Evolutionary conservation across 2,329 filamentous ascomycete genomes (phyloP).

Genomic region (Aureobasidium vineae): DNA sequence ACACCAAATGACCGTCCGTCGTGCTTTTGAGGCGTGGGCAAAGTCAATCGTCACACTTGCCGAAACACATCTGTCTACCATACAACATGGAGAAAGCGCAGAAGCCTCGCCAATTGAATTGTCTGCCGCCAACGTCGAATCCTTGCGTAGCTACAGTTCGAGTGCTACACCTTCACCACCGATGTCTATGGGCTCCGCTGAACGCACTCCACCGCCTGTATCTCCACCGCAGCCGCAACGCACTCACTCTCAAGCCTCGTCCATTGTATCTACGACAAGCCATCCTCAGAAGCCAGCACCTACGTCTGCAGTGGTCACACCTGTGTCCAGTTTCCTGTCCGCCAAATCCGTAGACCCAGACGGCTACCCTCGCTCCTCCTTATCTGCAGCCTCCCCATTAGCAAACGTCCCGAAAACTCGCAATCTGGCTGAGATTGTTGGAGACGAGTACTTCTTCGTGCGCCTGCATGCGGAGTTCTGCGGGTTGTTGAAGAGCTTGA

Average conservation of each 20-base stretch:
- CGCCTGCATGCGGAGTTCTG: constrained; percentile 26
- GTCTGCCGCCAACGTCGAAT: neutral
- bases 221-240: neutral
- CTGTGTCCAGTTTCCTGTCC: constrained; percentile 25
- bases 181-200: constrained; percentile 16
- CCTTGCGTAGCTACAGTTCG: constrained; percentile 8
- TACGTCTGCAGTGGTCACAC: constrained; percentile 16
- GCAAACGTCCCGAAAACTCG: constrained; percentile 21
- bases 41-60: constrained; percentile 1
- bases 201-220: constrained; percentile 1
- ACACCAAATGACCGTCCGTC: constrained; percentile 10
- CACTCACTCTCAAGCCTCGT: neutral
- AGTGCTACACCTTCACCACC: constrained; percentile 22
- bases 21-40: constrained; percentile 25
- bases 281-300: neutral
- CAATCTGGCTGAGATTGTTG: constrained; percentile 17
- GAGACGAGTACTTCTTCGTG: constrained; percentile 25
- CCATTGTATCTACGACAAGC: neutral
- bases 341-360: constrained; percentile 27
- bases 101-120: neutral
- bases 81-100: constrained; percentile 11
- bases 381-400: constrained; percentile 7
- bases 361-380: constrained; percentile 25
- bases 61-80: neutral
- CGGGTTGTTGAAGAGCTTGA: constrained; percentile 17